Evolutionary conservation across 2,329 filamentous ascomycete species (phyloP).

Genomic region (Alternaria gaisen): DNA sequence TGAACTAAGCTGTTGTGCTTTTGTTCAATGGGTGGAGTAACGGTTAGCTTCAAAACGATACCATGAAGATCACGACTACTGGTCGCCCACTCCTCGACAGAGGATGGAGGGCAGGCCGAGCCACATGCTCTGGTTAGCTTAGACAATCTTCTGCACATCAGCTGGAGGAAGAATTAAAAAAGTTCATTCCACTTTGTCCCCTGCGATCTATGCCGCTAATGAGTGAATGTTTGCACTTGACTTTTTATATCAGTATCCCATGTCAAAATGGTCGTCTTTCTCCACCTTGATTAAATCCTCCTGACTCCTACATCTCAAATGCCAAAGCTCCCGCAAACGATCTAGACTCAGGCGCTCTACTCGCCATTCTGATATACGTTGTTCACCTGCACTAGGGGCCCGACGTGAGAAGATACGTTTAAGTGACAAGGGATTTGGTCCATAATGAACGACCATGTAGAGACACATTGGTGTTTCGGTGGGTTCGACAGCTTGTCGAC

Average conservation of each 20-base stretch:
- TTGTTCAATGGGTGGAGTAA: constrained; percentile 39
- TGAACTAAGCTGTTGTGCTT: constrained; percentile 76
- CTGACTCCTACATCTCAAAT: not conserved
- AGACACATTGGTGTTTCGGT: not conserved
- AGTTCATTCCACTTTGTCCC: constrained; percentile 22
- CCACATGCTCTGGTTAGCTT: constrained; percentile 43
- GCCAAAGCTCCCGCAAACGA: not conserved
- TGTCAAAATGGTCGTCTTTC: not conserved
- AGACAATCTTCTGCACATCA: constrained; percentile 37
- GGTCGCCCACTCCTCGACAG: constrained; percentile 28
- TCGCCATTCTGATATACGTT: not conserved
- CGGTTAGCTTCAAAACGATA: constrained; percentile 40
- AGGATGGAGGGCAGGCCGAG: constrained; percentile 41
- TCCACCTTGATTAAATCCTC: not conserved
- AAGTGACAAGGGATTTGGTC: not conserved
- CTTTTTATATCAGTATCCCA: not conserved
- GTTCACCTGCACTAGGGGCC: not conserved
- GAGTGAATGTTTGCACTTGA: not conserved
- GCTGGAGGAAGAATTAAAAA: constrained; percentile 34
- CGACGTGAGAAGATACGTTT: not conserved
- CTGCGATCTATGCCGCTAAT: not conserved
- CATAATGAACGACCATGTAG: not conserved
- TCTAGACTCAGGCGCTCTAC: not conserved
- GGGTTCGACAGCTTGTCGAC: fast-evolving
- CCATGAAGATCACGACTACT: constrained; percentile 36